Evolutionary conservation across 345 rosid species (phyloP), one percentile per base, ranked within the genome.

Genomic region (Lumnitzera littorea): DNA sequence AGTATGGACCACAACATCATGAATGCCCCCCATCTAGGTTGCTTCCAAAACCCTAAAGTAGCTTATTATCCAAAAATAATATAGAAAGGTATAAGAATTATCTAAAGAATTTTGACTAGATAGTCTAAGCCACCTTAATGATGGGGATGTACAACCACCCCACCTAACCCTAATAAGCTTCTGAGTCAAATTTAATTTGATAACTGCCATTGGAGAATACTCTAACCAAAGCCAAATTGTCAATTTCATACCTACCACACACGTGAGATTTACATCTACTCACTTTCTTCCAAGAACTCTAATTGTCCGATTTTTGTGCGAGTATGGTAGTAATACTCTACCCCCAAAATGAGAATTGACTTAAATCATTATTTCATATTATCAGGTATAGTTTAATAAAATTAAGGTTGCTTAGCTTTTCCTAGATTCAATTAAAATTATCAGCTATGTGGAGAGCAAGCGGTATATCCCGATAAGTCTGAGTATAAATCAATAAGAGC

Each of bases 91-190:
- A 50, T 50, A 2, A 52, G 13, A 17, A 25, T 0, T 10, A 12
- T 16, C 25, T 2, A 11, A 3, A 52, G 16, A 52, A 11, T 56
- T 48, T 25, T 13, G 58, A 24, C 29, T 23, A 17, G 24, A 3
- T 11, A 24, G 16, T 43, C 47, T 29, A 16, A 24, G 25, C 54
- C 27, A 54, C 51, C 51, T 15, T 46, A 24, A 53, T n/a, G 63
- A 57, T 29, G 46, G 54, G 56, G 60, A 69, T 29, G 55, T 47
- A 60, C n/a, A 64, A 62, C 68, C 68, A 67, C 68, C 36, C 73
- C 53, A 75, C 79, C 73, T 12, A 20, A 62, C 64, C 50, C 53
- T 2, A 8, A 50, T 52, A 5, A 9, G 36, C 7, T 29, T 29
- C 7, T 3, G 1, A 29, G 36, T 9, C 23, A 17, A 52, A 52